These are phyloP conservation scores for Boletellus emodensis DNA, from an alignment of 768 basidiomycete species.

Conservation along the genomic window DNA sequence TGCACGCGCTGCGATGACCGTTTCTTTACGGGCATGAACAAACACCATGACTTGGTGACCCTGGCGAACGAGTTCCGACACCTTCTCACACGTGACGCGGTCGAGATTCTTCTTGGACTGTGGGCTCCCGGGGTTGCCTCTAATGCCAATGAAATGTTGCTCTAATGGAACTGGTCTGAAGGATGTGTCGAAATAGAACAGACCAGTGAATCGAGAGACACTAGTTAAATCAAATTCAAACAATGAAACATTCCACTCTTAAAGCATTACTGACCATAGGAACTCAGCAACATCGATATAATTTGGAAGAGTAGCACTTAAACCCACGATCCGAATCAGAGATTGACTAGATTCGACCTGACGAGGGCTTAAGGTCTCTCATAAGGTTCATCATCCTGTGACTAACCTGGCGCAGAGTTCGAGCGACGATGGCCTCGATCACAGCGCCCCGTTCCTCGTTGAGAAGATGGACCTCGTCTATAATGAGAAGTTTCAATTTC, in stretches of 20 bases:
- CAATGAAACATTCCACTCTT: neutral
- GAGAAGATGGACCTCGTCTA: conserved; percentile 94
- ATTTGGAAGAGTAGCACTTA: conserved; percentile 96
- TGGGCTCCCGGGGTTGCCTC: conserved; percentile 76
- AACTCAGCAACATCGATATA: conserved; percentile 97
- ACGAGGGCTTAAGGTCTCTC: neutral
- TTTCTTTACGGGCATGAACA: conserved; percentile 97
- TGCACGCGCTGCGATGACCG: conserved; percentile 83
- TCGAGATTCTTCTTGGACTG: conserved; percentile 84
- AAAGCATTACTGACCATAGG: conserved; percentile 54
- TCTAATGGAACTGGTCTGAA: conserved; percentile 96
- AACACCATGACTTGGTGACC: conserved; percentile 99
- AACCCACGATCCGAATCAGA: conserved; percentile 90
- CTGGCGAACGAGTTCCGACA: conserved; percentile 77
- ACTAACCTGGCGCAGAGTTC: conserved; percentile 81
- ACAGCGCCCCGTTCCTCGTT: conserved; percentile 98
- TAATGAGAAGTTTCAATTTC: conserved; percentile 92
- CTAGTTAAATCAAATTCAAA: conserved; percentile 38
- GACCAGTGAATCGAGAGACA: conserved; percentile 77
- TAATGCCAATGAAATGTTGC: conserved; percentile 93
- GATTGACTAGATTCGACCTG: conserved; percentile 97
- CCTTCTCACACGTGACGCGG: conserved; percentile 83
- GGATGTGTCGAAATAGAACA: conserved; percentile 97
- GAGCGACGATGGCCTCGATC: conserved; percentile 95
- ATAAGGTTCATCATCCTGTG: neutral